These are phyloP conservation scores for Lasiosphaeria hispida DNA, from an alignment of 495 filamentous ascomycete species.

Conservation along the genomic window DNA sequence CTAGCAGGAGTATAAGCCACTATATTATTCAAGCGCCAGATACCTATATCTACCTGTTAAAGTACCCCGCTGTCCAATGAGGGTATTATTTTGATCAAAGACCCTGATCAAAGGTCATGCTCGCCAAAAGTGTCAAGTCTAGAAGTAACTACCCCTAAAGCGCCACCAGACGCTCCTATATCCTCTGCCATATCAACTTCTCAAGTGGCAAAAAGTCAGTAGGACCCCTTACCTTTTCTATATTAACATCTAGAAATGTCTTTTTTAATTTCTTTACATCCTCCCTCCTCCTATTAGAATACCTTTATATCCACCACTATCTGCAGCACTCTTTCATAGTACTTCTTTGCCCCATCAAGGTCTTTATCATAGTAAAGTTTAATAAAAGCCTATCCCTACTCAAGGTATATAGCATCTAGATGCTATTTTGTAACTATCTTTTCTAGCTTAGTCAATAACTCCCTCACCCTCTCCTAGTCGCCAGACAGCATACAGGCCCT, in stretches of 20 bases:
- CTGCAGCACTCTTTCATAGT: conserved; percentile 5
- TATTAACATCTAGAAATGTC: not conserved
- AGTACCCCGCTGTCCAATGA: too few relatives aligned
- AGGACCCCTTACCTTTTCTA: not conserved
- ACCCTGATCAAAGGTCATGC: not conserved
- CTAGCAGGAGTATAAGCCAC: too few relatives aligned
- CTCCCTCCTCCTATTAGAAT: not conserved
- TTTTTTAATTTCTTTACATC: conserved; percentile 1
- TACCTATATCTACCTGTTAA: too few relatives aligned
- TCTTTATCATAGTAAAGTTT: not conserved
- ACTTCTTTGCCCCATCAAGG: not conserved
- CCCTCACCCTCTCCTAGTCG: conserved; percentile 2
- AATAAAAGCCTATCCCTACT: conserved; percentile 3
- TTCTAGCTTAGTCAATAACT: not conserved
- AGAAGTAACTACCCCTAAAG: not conserved
- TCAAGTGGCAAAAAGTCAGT: not conserved
- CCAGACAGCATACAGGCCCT: not conserved
- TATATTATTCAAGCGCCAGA: too few relatives aligned
- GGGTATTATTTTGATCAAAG: too few relatives aligned
- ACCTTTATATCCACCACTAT: not conserved
- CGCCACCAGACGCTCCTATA: not conserved
- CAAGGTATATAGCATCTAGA: not conserved
- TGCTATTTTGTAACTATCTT: not conserved
- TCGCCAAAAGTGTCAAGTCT: too few relatives aligned
- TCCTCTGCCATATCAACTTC: conserved; percentile 2